phyloP scores from a whole-genome alignment of 2,329 filamentous ascomycete genomes.

The Lecanicillium sp. region DNA sequence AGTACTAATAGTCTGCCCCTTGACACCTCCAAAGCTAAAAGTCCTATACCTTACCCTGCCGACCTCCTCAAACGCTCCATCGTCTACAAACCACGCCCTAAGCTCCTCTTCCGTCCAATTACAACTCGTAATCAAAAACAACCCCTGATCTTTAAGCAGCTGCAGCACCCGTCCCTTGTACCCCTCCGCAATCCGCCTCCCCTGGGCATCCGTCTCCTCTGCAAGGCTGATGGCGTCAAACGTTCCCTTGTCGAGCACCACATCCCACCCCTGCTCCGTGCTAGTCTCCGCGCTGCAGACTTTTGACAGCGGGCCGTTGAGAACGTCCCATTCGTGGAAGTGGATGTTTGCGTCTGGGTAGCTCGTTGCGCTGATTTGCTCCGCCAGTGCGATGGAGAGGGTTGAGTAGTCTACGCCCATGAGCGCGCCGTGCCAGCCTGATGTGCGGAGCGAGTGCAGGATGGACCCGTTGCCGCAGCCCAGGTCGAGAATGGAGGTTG shows the following conservation, averaged over 20 bases:
- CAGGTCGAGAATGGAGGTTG: slow-evolving; percentile 68
- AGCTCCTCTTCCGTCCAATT: slow-evolving; percentile 96
- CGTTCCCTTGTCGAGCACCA: slow-evolving; percentile 95
- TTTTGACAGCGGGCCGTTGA: slow-evolving; percentile 31
- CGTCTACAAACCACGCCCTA: slow-evolving; percentile 61
- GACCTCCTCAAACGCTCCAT: slow-evolving; percentile 46
- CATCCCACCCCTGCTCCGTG: slow-evolving; percentile 61
- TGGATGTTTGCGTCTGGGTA: slow-evolving; percentile 21
- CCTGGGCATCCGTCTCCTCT: slow-evolving; percentile 42
- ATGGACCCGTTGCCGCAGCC: slow-evolving; percentile 93
- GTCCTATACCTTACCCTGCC: slow-evolving; percentile 71
- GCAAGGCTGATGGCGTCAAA: slow-evolving; percentile 90
- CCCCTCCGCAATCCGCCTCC: slow-evolving; percentile 59
- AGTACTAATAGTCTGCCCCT: slow-evolving; percentile 83
- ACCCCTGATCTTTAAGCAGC: slow-evolving; percentile 62
- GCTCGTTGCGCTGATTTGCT: slow-evolving; percentile 42
- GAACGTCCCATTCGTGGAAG: slow-evolving; percentile 55
- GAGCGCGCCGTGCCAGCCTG: slow-evolving; percentile 57
- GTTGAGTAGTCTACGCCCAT: slow-evolving; percentile 84
- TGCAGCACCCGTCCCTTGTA: slow-evolving; percentile 63
- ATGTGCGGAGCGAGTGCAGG: slow-evolving; percentile 68
- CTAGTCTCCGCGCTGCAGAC: slow-evolving; percentile 24
- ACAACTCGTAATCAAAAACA: slow-evolving; percentile 85
- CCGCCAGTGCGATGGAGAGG: slow-evolving; percentile 65
- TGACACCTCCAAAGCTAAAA: slow-evolving; percentile 82